Percentiles rank a stretch among this genome's conserved stretches.
phyloP scores from a whole-genome alignment of 768 basidiomycete species.

The Guyanaporus albipodus region DNA sequence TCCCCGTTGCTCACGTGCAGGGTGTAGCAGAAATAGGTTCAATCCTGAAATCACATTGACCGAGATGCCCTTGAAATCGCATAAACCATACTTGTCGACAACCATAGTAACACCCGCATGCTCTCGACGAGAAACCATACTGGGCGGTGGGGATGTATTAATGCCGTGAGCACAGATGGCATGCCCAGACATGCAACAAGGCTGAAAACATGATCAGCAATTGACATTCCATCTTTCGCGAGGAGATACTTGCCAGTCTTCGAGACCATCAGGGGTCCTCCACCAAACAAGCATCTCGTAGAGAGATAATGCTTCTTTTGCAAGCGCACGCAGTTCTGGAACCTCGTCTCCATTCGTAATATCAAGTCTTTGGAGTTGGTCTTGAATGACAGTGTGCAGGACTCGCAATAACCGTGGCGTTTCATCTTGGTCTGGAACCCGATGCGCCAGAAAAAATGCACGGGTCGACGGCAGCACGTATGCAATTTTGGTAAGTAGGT shows the following conservation, averaged over 20 bases:
- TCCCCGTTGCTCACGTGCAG: conserved; percentile 22
- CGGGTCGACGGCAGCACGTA: conserved; percentile 49
- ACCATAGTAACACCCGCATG: conserved; percentile 47
- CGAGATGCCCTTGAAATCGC: neutral
- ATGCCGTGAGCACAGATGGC: conserved; percentile 39
- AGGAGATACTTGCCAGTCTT: conserved; percentile 30
- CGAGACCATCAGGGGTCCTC: conserved; percentile 39
- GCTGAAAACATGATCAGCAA: conserved; percentile 24
- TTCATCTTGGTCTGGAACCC: conserved; percentile 21
- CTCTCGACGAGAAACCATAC: conserved; percentile 46
- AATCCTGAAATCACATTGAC: conserved; percentile 36
- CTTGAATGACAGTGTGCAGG: conserved; percentile 40
- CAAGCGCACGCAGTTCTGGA: conserved; percentile 31
- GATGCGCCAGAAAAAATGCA: conserved; percentile 33
- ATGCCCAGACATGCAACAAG: conserved; percentile 38
- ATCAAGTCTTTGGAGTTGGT: conserved; percentile 36
- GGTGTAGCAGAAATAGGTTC: conserved; percentile 41
- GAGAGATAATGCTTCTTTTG: conserved; percentile 41
- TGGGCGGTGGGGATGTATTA: conserved; percentile 53
- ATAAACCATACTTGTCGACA: conserved; percentile 42
- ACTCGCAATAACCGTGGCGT: conserved; percentile 36
- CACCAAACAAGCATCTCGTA: conserved; percentile 54
- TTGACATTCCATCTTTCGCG: neutral
- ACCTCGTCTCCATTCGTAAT: conserved; percentile 25
- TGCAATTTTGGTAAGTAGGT: conserved; percentile 46